Evolutionary conservation across 805 yeast genomes (phyloP).

Genomic region (Peterozyma xylosa): DNA sequence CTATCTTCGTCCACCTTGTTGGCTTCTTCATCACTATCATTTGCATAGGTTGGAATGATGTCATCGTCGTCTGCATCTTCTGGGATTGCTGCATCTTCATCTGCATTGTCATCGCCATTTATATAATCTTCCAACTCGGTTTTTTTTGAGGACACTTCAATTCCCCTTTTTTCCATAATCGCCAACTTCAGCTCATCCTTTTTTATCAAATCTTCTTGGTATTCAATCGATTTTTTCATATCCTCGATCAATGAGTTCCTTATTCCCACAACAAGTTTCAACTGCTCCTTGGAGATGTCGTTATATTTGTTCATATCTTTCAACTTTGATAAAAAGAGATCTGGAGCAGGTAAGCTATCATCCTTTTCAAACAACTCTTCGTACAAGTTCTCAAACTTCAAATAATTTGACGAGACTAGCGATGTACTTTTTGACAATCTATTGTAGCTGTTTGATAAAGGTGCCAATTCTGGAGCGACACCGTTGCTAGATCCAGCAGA

Average conservation of each 20-base stretch:
- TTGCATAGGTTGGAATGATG: conserved; percentile 12
- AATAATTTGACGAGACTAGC: conserved; percentile 11
- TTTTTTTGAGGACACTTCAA: conserved; percentile 12
- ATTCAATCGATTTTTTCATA: conserved; percentile 18
- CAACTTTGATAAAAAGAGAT: conserved; percentile 17
- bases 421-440: conserved; percentile 15
- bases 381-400: conserved; percentile 16
- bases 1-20: conserved; percentile 7
- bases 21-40: conserved; percentile 4
- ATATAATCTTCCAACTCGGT: conserved; percentile 16
- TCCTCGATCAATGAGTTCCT: conserved; percentile 17
- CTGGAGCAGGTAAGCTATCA: conserved; percentile 22
- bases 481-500: neutral
- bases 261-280: conserved; percentile 10
- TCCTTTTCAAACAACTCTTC: conserved; percentile 19
- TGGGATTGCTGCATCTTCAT: neutral
- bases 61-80: conserved; percentile 2
- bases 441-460: conserved; percentile 16
- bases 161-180: conserved; percentile 12
- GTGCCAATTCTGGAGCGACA: conserved; percentile 17
- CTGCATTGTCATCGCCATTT: neutral
- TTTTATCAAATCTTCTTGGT: conserved; percentile 22
- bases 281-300: conserved; percentile 8
- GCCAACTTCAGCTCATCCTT: conserved; percentile 16
- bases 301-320: conserved; percentile 11